phyloP scores from a whole-genome alignment of 441 rosid genomes.

The Brassica hybrid region DNA sequence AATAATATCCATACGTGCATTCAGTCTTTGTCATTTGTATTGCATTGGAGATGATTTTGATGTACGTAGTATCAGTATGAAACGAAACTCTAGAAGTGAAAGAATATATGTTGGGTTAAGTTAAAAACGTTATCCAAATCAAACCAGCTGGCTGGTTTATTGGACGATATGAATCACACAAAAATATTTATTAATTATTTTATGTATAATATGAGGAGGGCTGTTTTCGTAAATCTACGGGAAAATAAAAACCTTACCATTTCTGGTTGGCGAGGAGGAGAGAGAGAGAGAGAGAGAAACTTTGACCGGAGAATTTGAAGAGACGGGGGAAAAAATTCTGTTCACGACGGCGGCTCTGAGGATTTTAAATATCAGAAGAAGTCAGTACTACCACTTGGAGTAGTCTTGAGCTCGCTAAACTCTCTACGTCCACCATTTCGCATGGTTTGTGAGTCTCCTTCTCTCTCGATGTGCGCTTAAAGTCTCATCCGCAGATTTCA shows the following conservation, averaged over 20 bases:
- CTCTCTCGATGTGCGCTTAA: no score
- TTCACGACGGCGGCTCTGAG: conserved; percentile 10
- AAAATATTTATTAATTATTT: not conserved
- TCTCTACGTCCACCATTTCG: not conserved
- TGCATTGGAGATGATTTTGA: not conserved
- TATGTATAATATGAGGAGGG: not conserved
- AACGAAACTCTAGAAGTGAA: not conserved
- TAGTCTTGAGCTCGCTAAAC: not conserved
- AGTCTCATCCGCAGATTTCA: not conserved
- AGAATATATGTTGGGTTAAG: not conserved
- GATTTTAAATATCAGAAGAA: not conserved
- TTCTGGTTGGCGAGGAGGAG: conserved; percentile 37
- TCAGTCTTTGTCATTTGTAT: conserved; percentile 7
- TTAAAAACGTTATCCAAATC: not conserved
- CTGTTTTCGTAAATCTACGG: conserved; percentile 6
- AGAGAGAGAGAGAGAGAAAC: not conserved
- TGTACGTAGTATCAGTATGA: not conserved
- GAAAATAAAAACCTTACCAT: conserved; percentile 15
- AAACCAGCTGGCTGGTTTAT: conserved; percentile 29
- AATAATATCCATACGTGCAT: not conserved
- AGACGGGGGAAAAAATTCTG: not conserved
- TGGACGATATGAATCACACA: conserved; percentile 30
- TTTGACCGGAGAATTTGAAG: conserved; percentile 32
- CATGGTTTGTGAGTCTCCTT: not conserved
- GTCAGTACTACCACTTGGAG: not conserved